These are phyloP conservation scores for Moricandia moricandioides DNA, from an alignment of 345 rosid species.

Conservation along the genomic window DNA sequence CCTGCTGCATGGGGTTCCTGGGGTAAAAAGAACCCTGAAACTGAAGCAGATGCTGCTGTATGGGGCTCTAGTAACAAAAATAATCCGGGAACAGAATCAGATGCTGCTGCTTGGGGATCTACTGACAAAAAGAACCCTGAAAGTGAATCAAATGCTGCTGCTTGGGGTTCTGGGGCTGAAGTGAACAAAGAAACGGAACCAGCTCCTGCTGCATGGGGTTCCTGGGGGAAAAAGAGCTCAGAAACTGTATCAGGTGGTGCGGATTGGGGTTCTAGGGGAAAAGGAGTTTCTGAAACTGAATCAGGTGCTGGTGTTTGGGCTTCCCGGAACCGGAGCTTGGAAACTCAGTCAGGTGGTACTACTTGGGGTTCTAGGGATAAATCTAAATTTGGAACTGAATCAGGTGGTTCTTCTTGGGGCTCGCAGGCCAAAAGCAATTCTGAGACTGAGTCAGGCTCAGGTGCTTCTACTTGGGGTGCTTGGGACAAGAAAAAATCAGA, in stretches of 20 bases:
- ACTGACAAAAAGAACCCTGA: neutral
- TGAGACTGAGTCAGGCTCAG: neutral
- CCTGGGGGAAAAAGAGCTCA: conserved; percentile 5
- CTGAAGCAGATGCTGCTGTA: conserved; percentile 5
- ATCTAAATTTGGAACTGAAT: neutral
- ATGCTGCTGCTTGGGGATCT: neutral
- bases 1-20: conserved; percentile 16
- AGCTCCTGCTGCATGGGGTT: conserved; percentile 34
- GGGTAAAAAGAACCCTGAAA: neutral
- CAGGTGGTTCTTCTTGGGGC: conserved; percentile 1
- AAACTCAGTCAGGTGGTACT: neutral
- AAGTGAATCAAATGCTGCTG: neutral
- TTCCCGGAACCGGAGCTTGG: conserved; percentile 29
- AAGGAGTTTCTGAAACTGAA: neutral
- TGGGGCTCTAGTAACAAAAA: conserved; percentile 34
- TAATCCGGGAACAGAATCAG: neutral
- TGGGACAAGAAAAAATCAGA: neutral
- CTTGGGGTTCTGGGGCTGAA: neutral
- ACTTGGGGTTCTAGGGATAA: neutral
- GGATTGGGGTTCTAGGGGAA: neutral
- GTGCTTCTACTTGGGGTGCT: conserved; percentile 36
- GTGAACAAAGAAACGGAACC: neutral
- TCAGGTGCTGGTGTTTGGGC: conserved; percentile 12
- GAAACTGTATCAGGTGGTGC: neutral
- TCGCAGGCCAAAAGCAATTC: neutral